Evolutionary conservation across 1,139 yeast genomes (phyloP).

Genomic region (Pneumocystis sp.): DNA sequence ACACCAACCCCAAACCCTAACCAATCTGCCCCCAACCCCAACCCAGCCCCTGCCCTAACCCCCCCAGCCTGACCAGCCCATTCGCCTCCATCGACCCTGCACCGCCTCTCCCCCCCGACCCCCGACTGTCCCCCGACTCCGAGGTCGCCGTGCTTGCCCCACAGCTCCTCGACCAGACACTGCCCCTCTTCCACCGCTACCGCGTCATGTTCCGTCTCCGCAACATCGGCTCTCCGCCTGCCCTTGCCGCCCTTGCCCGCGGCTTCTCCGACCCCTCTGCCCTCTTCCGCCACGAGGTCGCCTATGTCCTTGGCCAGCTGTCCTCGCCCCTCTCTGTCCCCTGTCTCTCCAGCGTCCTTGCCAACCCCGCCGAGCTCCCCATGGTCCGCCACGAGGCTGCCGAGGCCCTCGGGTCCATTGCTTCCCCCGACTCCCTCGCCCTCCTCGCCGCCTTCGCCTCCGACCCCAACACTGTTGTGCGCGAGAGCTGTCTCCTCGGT

Average conservation of each 20-base stretch:
- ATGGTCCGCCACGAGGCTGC: conserved; percentile 99
- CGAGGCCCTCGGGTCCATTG: conserved; percentile 93
- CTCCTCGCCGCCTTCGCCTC: conserved; percentile 52
- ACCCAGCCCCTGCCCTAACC: too few species aligned
- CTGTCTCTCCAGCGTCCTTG: conserved; percentile 63
- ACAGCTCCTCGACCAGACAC: conserved; percentile 58
- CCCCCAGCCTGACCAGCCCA: too few species aligned
- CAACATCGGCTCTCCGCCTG: conserved; percentile 86
- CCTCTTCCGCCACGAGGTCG: conserved; percentile 91
- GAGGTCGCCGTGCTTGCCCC: conserved; percentile 49
- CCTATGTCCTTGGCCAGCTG: conserved; percentile 94
- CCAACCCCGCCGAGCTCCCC: conserved; percentile 68
- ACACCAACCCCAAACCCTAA: too few species aligned
- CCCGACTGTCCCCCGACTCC: conserved; percentile 27
- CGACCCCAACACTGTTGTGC: conserved; percentile 63
- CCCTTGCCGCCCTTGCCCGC: conserved; percentile 76
- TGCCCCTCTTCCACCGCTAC: conserved; percentile 82
- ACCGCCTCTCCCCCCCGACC: conserved; percentile 69
- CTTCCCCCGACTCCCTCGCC: conserved; percentile 91
- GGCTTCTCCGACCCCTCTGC: conserved; percentile 89
- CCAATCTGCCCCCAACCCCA: too few species aligned
- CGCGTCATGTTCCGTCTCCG: conserved; percentile 97
- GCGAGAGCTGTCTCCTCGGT: conserved; percentile 93
- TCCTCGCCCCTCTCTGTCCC: conserved; percentile 91
- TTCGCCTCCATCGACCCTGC: conserved; percentile 82